Evolutionary conservation across 2,329 filamentous ascomycete species (phyloP), one percentile per base, ranked within the genome.

Genomic region (Claviceps spartinae): DNA sequence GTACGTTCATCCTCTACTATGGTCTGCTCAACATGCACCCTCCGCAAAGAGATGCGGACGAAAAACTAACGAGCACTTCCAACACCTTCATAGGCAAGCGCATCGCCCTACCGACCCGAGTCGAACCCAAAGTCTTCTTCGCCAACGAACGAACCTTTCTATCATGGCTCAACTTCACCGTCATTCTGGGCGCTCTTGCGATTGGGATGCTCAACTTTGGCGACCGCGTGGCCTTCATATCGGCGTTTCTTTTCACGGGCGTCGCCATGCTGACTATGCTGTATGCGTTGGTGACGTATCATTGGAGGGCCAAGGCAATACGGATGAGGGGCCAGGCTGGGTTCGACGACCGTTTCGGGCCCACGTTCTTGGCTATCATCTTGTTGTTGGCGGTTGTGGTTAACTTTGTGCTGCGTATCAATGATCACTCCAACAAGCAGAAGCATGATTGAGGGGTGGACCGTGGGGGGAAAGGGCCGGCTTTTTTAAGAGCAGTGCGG

Each of bases 41-140:
- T 22, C 18, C 13, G 7, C 6, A 26, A 2, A 26, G 11, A 26
- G 5, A 16, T 18, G 22, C 13, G 13, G 26, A 38, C 40, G 18
- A 5, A 48, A 42, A 41, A 52, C 55, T 61, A 55, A 63, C 55
- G 37, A 36, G 34, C 44, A 20, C 5, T 30, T 16, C 30, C 5
- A 46, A 30, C n/a, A 16, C n/a, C 13, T 47, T 62, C 13, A 13
- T 40, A 95, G 91, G 91, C 79, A 98, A 98, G 76, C 88, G 91
- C 67, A 97, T 98, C 67, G 91, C 93, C 63, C 88, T 98, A 58
- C 93, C 93, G 53, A 96, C 91, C 55, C 89, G 93, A 60, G 91
- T 98, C 70, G 93, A 98, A 72, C 93, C 93, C 63, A 98, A 98
- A 73, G 93, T 98, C 76, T 98, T 97, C 82, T 98, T 98, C 77